A percentile compares a stretch with the other conserved stretches of the same genome.
Conservation (phyloP, 139 green algal genomes). For the Asterochloris erici region DNA sequence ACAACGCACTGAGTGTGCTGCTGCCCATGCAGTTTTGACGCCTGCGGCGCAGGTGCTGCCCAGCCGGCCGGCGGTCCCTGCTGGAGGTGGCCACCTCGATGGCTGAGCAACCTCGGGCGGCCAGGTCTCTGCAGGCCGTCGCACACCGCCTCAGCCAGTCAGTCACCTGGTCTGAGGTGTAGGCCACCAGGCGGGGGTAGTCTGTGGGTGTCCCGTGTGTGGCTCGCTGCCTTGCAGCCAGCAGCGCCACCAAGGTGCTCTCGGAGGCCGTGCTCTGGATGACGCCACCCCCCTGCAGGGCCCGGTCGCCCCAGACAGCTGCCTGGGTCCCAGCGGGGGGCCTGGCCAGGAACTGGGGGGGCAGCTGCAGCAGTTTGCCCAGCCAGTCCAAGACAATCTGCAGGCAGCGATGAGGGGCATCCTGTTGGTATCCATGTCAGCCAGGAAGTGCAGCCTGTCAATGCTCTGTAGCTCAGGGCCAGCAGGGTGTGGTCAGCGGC, state of each 20-base stretch:
- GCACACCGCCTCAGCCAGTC: too few species aligned
- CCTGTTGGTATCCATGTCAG: neutral
- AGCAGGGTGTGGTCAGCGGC: too few species aligned
- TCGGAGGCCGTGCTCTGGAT: slow-evolving; percentile 66
- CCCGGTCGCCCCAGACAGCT: neutral
- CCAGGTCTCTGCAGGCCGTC: neutral
- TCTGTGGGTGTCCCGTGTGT: slow-evolving; percentile 24
- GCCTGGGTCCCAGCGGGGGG: neutral
- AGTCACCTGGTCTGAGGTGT: slow-evolving; percentile 55
- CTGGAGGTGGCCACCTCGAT: neutral
- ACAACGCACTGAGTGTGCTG: neutral
- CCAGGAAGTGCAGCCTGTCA: too few species aligned
- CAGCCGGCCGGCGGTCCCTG: too few species aligned
- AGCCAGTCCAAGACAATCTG: slow-evolving; percentile 85
- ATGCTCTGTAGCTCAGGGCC: too few species aligned
- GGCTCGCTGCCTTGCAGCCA: slow-evolving; percentile 49
- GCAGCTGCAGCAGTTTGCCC: slow-evolving; percentile 67
- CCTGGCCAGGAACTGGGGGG: slow-evolving; percentile 48
- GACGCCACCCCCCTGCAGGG: slow-evolving; percentile 50
- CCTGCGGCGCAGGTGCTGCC: neutral
- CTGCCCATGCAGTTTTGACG: neutral
- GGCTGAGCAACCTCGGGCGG: neutral
- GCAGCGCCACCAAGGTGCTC: slow-evolving; percentile 65
- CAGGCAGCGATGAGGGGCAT: neutral
- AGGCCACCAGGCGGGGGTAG: slow-evolving; percentile 42